Percentiles rank a stretch among this genome's conserved stretches.
Evolutionary conservation across 257 asterid species (phyloP).

Genomic region (Eucommia ulmoides): DNA sequence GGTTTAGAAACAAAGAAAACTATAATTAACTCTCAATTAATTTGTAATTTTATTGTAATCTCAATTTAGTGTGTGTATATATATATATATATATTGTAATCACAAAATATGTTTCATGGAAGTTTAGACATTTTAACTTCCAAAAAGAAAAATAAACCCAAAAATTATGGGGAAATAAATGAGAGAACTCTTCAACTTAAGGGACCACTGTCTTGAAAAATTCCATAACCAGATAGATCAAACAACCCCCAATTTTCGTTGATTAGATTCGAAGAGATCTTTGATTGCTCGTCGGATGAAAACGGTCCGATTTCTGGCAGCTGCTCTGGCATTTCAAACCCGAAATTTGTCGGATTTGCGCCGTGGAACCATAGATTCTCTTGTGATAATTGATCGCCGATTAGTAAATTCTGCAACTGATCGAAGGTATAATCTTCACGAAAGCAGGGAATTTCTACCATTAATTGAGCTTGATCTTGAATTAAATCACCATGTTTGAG

Average conservation of each 20-base stretch:
- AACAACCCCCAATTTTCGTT: conserved; percentile 44
- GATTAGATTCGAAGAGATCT: conserved; percentile 20
- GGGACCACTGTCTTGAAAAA: conserved; percentile 24
- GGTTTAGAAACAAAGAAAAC: too few relatives aligned
- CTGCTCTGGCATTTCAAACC: conserved; percentile 25
- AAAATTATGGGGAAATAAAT: too few relatives aligned
- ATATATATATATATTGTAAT: too few relatives aligned
- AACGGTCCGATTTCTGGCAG: conserved; percentile 45
- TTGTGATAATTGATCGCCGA: conserved; percentile 27
- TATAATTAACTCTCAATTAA: too few relatives aligned
- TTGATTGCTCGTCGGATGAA: conserved; percentile 31
- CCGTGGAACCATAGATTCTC: conserved; percentile 28
- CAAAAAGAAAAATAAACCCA: too few relatives aligned
- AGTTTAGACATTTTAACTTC: too few relatives aligned
- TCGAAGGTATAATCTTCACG: too few relatives aligned
- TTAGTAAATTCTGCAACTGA: too few relatives aligned
- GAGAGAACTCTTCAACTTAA: too few relatives aligned
- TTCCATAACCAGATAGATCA: conserved; percentile 46
- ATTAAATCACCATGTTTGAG: conserved; percentile 14
- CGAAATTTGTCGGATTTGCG: conserved; percentile 24
- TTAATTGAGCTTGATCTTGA: conserved; percentile 9
- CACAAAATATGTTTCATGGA: too few relatives aligned
- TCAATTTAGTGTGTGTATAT: too few relatives aligned
- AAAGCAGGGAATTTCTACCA: conserved; percentile 12
- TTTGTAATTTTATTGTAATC: too few relatives aligned